phyloP scores from a whole-genome alignment of 2,329 filamentous ascomycete species.

The Bisporella sp. region DNA sequence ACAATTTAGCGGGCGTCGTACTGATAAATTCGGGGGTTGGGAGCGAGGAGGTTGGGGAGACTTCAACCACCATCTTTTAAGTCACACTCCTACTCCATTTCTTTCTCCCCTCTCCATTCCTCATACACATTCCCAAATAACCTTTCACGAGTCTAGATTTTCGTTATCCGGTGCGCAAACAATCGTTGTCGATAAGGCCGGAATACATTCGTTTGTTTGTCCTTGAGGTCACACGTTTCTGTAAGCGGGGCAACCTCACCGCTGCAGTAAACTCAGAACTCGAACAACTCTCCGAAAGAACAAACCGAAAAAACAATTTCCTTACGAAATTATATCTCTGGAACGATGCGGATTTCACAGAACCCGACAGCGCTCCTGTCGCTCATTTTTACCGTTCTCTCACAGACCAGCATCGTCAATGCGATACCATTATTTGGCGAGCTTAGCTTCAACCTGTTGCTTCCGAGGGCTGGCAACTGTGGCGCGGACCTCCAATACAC shows the following conservation, averaged over 20 bases:
- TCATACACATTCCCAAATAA: conserved; percentile 11
- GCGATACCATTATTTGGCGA: conserved; percentile 38
- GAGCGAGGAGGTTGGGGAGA: neutral
- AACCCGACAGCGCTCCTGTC: conserved; percentile 24
- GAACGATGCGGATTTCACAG: conserved; percentile 31
- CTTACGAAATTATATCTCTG: conserved; percentile 2
- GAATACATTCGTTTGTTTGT: conserved; percentile 13
- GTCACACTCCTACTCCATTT: conserved; percentile 4
- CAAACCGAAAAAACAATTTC: conserved; percentile 6
- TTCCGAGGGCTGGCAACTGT: conserved; percentile 41
- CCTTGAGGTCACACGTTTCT: neutral
- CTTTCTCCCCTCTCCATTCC: conserved; percentile 11
- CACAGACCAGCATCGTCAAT: conserved; percentile 27
- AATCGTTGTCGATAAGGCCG: conserved; percentile 3
- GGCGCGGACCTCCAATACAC: conserved; percentile 49
- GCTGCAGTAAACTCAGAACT: conserved; percentile 3
- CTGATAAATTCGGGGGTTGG: neutral
- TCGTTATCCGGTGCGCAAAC: neutral
- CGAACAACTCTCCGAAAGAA: neutral
- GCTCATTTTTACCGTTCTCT: conserved; percentile 33
- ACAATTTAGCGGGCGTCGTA: neutral
- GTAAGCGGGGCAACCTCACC: conserved; percentile 9
- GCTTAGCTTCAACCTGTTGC: no score
- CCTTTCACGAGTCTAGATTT: conserved; percentile 8
- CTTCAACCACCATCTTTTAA: conserved; percentile 17